Evolutionary conservation across 2,329 filamentous ascomycete genomes (phyloP).

Genomic region (Penicillium sp.): DNA sequence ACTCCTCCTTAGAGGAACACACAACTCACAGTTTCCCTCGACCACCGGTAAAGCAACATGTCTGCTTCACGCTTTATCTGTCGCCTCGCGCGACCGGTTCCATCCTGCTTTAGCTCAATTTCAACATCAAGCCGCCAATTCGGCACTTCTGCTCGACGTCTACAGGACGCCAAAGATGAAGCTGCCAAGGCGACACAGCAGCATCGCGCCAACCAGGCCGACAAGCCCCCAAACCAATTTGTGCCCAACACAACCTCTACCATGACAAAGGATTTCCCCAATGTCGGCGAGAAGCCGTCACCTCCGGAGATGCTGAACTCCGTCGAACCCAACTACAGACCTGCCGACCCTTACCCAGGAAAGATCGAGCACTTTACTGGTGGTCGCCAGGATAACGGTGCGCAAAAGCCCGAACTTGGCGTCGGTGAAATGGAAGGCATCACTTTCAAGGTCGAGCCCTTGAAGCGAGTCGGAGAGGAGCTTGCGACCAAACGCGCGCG

Average conservation of each 20-base stretch:
- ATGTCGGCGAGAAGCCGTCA: conserved; percentile 56
- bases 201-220: conserved; percentile 58
- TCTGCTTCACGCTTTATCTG: conserved; percentile 47
- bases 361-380: conserved; percentile 68
- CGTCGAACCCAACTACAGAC: conserved; percentile 57
- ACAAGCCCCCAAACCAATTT: conserved; percentile 61
- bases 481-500: conserved; percentile 82
- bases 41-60: conserved; percentile 39
- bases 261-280: conserved; percentile 63
- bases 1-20: conserved; percentile 6
- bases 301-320: conserved; percentile 63
- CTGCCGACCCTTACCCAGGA: conserved; percentile 62
- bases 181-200: conserved; percentile 55
- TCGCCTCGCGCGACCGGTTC: conserved; percentile 47
- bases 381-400: conserved; percentile 57
- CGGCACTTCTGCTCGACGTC: conserved; percentile 31
- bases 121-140: conserved; percentile 33
- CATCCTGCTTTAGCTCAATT: conserved; percentile 22
- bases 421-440: conserved; percentile 88
- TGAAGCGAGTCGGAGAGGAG: conserved; percentile 82
- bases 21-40: conserved; percentile 1
- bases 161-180: conserved; percentile 52
- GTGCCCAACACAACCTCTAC: conserved; percentile 66
- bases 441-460: conserved; percentile 84
- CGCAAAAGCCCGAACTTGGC: conserved; percentile 66